phyloP scores from a whole-genome alignment of 768 basidiomycete genomes.

The Aureoboletus auriporus region DNA sequence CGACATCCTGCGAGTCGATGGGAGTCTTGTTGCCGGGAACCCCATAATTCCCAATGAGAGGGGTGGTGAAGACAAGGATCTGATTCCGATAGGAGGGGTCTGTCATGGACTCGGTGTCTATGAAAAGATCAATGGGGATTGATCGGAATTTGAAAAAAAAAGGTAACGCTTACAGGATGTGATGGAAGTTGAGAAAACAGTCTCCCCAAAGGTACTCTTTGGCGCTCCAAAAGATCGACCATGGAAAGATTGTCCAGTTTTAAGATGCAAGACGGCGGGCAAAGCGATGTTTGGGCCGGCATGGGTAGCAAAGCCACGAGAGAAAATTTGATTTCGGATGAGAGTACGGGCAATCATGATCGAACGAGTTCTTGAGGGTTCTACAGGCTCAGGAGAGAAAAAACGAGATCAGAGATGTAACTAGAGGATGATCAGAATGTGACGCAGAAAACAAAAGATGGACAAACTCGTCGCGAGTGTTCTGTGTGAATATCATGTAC shows the following conservation, averaged over 20 bases:
- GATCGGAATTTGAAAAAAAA: background rate
- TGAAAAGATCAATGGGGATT: conserved; percentile 8
- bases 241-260: conserved; percentile 88
- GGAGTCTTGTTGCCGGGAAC: conserved; percentile 81
- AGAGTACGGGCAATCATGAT: conserved; percentile 59
- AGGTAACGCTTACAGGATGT: conserved; percentile 74
- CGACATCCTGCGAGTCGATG: conserved; percentile 70
- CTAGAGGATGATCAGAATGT: conserved; percentile 38
- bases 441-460: background rate
- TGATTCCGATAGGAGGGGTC: conserved; percentile 98
- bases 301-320: conserved; percentile 67
- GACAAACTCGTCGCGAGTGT: conserved; percentile 85
- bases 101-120: conserved; percentile 99
- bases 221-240: conserved; percentile 89
- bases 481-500: conserved; percentile 82
- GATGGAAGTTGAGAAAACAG: conserved; percentile 98
- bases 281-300: conserved; percentile 41
- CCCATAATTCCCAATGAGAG: conserved; percentile 98
- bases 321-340: conserved; percentile 44
- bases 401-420: conserved; percentile 89
- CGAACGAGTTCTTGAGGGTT: conserved; percentile 20
- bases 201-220: conserved; percentile 89
- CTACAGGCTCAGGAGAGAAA: conserved; percentile 54
- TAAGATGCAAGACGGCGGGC: conserved; percentile 88
- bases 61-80: conserved; percentile 97